Percentiles rank a stretch among this genome's conserved stretches.
These are phyloP conservation scores for Ceratocystis eucalypticola DNA, from an alignment of 2,329 filamentous ascomycete genomes.

Conservation along the genomic window DNA sequence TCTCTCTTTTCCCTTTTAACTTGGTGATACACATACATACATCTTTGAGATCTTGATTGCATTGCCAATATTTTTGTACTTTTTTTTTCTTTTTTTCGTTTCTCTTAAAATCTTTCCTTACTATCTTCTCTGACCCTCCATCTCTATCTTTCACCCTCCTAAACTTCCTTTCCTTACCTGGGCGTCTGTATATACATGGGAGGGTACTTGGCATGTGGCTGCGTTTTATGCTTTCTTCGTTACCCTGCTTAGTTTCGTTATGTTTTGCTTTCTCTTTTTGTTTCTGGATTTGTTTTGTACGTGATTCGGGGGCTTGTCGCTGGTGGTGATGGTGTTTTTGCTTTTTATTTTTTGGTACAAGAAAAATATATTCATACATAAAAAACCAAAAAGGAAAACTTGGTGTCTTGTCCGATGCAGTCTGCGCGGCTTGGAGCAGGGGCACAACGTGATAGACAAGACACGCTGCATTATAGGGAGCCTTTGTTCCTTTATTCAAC, in stretches of 20 bases:
- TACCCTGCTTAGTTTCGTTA: conserved; percentile 1
- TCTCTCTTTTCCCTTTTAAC: neutral
- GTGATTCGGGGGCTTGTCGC: neutral
- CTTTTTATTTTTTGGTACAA: conserved; percentile 5
- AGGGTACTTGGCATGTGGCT: conserved; percentile 11
- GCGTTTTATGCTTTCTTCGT: conserved; percentile 4
- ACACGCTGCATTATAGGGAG: neutral
- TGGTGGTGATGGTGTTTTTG: conserved; percentile 2
- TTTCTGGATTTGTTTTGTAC: neutral
- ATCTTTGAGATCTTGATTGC: neutral
- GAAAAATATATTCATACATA: conserved; percentile 6
- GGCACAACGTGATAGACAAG: neutral
- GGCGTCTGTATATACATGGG: conserved; percentile 14
- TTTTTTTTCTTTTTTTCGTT: neutral
- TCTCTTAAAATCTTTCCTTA: neutral
- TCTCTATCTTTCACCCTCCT: neutral
- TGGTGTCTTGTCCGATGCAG: neutral
- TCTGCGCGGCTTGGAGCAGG: neutral
- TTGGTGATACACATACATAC: neutral
- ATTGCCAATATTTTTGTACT: conserved; percentile 7
- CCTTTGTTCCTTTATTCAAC: neutral
- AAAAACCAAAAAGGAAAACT: neutral
- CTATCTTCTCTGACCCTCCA: neutral
- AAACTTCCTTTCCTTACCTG: neutral
- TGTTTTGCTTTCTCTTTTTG: neutral